Evolutionary conservation across 192 early-diverging fungal species (phyloP).

Genomic region (Irineochytrium annulatum): DNA sequence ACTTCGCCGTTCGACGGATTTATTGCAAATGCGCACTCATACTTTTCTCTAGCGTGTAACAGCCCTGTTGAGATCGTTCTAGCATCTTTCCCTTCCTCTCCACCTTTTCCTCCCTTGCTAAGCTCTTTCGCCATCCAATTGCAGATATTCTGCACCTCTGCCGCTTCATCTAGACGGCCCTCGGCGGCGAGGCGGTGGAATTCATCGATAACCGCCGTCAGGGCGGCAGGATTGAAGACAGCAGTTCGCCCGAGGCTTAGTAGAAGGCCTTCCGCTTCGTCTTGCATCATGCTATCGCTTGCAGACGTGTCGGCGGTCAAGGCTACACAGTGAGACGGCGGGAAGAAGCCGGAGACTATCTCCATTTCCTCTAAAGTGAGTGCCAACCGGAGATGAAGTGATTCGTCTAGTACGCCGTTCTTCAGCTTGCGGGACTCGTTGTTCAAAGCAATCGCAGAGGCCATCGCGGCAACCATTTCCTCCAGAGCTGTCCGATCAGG

Average conservation of each 20-base stretch:
- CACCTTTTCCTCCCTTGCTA: neutral
- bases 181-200: conserved; percentile 35
- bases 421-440: conserved; percentile 14
- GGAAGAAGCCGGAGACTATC: conserved; percentile 23
- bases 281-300: conserved; percentile 37
- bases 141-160: conserved; percentile 42
- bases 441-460: conserved; percentile 32
- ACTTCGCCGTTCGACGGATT: conserved; percentile 17
- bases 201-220: conserved; percentile 48
- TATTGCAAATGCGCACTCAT: conserved; percentile 25
- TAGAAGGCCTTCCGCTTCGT: conserved; percentile 49
- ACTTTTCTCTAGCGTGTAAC: conserved; percentile 30
- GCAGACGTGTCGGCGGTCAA: conserved; percentile 30
- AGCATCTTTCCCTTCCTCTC: conserved; percentile 9
- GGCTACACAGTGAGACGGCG: conserved; percentile 5
- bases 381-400: conserved; percentile 32
- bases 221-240: conserved; percentile 34
- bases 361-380: conserved; percentile 32
- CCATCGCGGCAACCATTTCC: conserved; percentile 14
- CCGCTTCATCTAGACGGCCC: conserved; percentile 41
- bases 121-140: conserved; percentile 40
- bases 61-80: neutral
- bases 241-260: conserved; percentile 29
- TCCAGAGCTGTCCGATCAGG: conserved; percentile 17
- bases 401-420: conserved; percentile 18